A percentile compares a stretch with the other conserved stretches of the same genome.
Conservation (phyloP, 2,329 filamentous ascomycete genomes). For the Apiospora rasikravindrae region DNA sequence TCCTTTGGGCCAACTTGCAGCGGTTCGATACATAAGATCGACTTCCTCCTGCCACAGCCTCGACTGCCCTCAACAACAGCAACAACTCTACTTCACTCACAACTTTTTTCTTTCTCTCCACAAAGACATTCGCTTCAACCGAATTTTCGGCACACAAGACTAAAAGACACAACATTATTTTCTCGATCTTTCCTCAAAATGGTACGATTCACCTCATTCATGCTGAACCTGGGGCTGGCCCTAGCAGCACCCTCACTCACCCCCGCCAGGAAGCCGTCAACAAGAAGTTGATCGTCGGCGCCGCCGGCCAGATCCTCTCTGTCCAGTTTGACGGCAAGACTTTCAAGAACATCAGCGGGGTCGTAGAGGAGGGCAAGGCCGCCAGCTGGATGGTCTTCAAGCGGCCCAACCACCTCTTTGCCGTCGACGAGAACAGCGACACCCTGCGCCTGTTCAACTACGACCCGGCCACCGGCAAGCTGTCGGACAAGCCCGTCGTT, state of each 20-base stretch:
- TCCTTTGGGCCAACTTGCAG: neutral
- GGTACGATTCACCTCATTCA: slow-evolving; percentile 29
- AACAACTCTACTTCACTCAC: neutral
- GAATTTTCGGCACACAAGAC: neutral
- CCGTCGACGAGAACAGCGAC: slow-evolving; percentile 52
- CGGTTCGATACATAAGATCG: neutral
- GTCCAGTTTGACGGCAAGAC: slow-evolving; percentile 47
- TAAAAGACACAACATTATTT: neutral
- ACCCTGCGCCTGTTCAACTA: slow-evolving; percentile 47
- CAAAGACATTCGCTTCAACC: slow-evolving; percentile 5
- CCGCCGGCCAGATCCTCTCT: slow-evolving; percentile 45
- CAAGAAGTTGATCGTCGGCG: slow-evolving; percentile 47
- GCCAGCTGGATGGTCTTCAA: slow-evolving; percentile 55
- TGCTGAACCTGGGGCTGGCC: slow-evolving; percentile 34
- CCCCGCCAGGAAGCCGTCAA: slow-evolving; percentile 21
- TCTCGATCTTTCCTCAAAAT: slow-evolving; percentile 23
- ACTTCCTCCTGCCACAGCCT: neutral
- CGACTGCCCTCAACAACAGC: neutral
- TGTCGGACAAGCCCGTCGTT: slow-evolving; percentile 33
- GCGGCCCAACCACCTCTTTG: slow-evolving; percentile 48
- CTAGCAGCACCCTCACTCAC: slow-evolving; percentile 29
- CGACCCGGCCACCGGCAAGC: slow-evolving; percentile 38
- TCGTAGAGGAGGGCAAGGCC: slow-evolving; percentile 34
- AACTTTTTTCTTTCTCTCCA: neutral
- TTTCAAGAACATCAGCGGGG: slow-evolving; percentile 46